A percentile compares a stretch with the other conserved stretches of the same genome.
These are phyloP conservation scores for Oidiodendron maius DNA, from an alignment of 495 filamentous ascomycete genomes.

Conservation along the genomic window DNA sequence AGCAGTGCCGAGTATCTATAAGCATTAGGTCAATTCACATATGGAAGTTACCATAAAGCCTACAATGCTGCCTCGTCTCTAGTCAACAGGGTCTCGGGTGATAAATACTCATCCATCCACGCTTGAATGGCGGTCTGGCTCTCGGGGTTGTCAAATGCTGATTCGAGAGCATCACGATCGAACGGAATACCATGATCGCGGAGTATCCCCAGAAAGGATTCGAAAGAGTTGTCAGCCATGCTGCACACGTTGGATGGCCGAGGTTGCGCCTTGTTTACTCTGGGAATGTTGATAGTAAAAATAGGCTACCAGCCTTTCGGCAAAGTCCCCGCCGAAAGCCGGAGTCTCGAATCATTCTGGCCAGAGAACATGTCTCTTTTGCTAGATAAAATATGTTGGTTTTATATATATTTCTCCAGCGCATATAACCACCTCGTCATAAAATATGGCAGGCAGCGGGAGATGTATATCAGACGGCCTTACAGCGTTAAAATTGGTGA, in stretches of 20 bases:
- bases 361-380: background rate
- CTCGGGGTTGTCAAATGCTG: constrained; percentile 18
- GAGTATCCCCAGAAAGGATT: constrained; percentile 15
- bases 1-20: constrained; percentile 32
- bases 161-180: constrained; percentile 17
- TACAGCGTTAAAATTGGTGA: constrained; percentile 18
- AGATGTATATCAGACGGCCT: constrained; percentile 9
- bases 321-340: background rate
- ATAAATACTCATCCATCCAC: constrained; percentile 35
- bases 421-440: background rate
- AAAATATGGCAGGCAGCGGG: constrained; percentile 7
- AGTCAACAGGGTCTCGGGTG: constrained; percentile 36
- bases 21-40: background rate
- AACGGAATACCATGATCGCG: constrained; percentile 22
- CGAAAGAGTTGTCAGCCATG: constrained; percentile 18
- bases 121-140: constrained; percentile 24
- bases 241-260: constrained; percentile 10
- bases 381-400: constrained; percentile 1
- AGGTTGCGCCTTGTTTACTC: constrained; percentile 12
- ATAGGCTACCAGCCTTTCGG: background rate
- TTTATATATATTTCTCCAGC: background rate
- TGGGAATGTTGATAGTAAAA: background rate
- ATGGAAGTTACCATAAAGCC: constrained; percentile 13
- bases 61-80: constrained; percentile 36
- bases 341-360: too few relatives aligned